Base-by-base conservation (phyloP, 108 stramenopile species). In the Stephanodiscus minutulus region DNA sequence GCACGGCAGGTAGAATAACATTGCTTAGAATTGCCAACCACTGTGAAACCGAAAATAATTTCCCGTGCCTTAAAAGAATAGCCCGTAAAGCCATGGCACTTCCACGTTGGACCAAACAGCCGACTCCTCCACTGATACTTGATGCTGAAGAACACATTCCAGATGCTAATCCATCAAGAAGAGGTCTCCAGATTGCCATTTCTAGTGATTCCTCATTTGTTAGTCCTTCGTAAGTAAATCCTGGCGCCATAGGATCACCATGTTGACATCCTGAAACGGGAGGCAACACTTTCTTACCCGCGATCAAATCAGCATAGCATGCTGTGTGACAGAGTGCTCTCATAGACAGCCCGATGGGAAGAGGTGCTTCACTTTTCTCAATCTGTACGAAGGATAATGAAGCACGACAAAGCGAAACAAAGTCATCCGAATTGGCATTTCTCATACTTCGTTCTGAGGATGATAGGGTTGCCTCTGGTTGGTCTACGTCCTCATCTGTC, bases 281-380 rank as follows among this genome's bases (percentile, higher is more conserved):
- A 21, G 91, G 90, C 47, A 85, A 65, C 72, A 91, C 68, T 50
- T 75, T 75, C 25, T 84, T 73, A 17, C 83, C 89, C 0, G 89
- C 95, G 11, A 96, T 84, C 18, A 91, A 58, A 79, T 96, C 95
- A 27, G 95, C 91, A 63, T 90, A 96, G 55, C 91, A 93, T 62
- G 92, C 95, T 27, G 82, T 82, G 65, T 96, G 92, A 79, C 91
- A 93, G 33, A 96, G 82, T 4, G 95, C 95, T 71, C 92, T 82
- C 91, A 96, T 93, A 9, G 88, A 89, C 20, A 96, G 54, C 37
- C 91, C 91, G 25, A 89, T 82, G 1, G 91, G 91, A 13, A 84
- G 72, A 0, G 88, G 84, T 13, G 72, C 69, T 12, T 78, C 72
- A 20, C 66, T 72, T 41, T 82, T 79, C 27, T 88, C 72, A 15